These are phyloP conservation scores for Pleurozium schreberi DNA, from an alignment of 225 moss, liverwort and hornwort genomes.

Conservation along the genomic window DNA sequence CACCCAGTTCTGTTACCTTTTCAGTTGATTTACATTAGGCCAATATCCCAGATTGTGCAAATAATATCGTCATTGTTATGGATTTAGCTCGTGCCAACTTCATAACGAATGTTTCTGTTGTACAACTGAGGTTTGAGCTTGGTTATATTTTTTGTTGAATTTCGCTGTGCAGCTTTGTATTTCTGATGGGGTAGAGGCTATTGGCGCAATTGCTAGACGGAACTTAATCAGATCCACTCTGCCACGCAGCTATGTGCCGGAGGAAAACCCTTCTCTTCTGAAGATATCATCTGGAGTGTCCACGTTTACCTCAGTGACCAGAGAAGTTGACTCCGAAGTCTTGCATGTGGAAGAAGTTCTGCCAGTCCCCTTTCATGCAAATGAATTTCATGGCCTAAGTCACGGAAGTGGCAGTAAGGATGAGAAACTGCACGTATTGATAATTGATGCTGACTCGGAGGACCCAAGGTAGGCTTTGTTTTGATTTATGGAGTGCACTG, in stretches of 20 bases:
- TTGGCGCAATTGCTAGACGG: conserved; percentile 33
- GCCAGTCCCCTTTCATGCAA: neutral
- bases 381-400: neutral
- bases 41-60: too few species aligned
- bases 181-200: conserved; percentile 66
- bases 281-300: neutral
- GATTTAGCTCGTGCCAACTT: too few species aligned
- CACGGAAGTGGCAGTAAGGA: neutral
- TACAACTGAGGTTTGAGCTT: neutral
- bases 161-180: conserved; percentile 30
- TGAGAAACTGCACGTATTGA: conserved; percentile 55
- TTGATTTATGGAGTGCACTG: neutral
- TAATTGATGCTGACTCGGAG: conserved; percentile 84
- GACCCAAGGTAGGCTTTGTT: conserved; percentile 58
- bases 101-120: too few species aligned
- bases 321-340: neutral
- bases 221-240: neutral
- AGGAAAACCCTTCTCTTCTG: neutral
- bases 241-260: neutral
- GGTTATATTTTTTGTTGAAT: neutral
- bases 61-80: too few species aligned
- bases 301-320: neutral
- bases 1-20: too few species aligned
- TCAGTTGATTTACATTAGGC: too few species aligned
- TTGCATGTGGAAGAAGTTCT: neutral